Conservation (phyloP, 768 basidiomycete genomes). For the Sarcodon sp. region DNA sequence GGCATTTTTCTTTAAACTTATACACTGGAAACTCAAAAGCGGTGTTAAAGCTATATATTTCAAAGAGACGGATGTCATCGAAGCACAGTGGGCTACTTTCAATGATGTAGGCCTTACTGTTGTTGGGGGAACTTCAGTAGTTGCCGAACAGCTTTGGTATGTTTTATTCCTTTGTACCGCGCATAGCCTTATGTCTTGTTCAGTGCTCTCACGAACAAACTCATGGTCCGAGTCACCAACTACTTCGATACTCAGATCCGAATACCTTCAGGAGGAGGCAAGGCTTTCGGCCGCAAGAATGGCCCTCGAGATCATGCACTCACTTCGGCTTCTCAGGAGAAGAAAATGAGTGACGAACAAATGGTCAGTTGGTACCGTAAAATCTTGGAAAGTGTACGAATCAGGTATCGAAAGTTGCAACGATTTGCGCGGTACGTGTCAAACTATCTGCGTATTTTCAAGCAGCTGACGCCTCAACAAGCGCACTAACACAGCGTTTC, state of each 20-base stretch:
- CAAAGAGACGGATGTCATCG: constrained; percentile 96
- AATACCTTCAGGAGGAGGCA: constrained; percentile 29
- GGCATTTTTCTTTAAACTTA: constrained; percentile 81
- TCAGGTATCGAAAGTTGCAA: constrained; percentile 88
- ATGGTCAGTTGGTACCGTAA: constrained; percentile 85
- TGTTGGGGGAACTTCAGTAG: constrained; percentile 75
- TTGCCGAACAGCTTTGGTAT: constrained; percentile 93
- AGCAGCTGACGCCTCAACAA: constrained; percentile 10
- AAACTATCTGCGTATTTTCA: constrained; percentile 1
- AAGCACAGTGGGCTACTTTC: constrained; percentile 92
- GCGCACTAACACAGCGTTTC: constrained; percentile 73
- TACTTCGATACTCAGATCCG: constrained; percentile 93
- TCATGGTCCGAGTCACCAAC: constrained; percentile 86
- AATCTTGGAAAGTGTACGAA: constrained; percentile 82
- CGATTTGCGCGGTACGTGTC: constrained; percentile 71
- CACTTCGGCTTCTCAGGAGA: constrained; percentile 16
- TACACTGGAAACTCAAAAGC: constrained; percentile 94
- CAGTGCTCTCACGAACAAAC: constrained; percentile 84
- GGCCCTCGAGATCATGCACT: neutral
- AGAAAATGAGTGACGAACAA: constrained; percentile 71
- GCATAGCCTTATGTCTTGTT: neutral
- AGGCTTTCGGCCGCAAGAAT: constrained; percentile 1
- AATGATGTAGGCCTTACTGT: constrained; percentile 86
- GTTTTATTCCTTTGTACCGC: constrained; percentile 11
- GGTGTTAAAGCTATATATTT: constrained; percentile 88